Base-by-base conservation (phyloP, 2,329 filamentous ascomycete species). In the Botrytis aclada region DNA sequence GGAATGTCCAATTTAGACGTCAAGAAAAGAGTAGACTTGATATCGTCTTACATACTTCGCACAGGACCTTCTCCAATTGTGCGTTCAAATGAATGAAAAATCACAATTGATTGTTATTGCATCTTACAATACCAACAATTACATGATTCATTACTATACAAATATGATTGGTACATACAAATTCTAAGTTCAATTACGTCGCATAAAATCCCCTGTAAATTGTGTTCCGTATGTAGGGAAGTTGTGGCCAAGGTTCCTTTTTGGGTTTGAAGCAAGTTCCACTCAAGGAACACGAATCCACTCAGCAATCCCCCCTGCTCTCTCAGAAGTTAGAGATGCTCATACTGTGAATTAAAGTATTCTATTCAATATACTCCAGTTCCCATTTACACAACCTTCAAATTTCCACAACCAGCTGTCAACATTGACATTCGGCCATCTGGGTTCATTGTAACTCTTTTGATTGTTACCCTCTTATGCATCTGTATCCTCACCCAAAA, bases 401-500 rank as follows among this genome's bases (percentile, higher is more conserved):
- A 69, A 61, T 69, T 54, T 72, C 51, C 25, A 51, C 70, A 67
- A 67, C 20, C 47, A 61, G 41, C 39, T 39, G 51, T 67, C 63
- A 66, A 60, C 29, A 29, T 60, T 45, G 39, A 58, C 62, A 72
- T 39, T 67, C 56, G 56, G 32, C 62, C 45, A 69, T 67, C 58
- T 67, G 70, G 70, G 62, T 72, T 67, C 51, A 72, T 56, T 43
- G 41, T 70, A 62, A 63, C 64, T 45, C 43, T 67, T 70, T 77
- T 83, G 82, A 81, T 90, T 90, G 88, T 84, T 90, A 80, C 89
- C 89, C 77, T 86, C 87, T 79, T 87, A 89, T 85, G 82, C 85
- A 76, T 74, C 71, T 70, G 61, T 56, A 62, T 73, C 73, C 85
- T 74, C 66, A 63, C 74, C 75, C 82, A 90, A 89, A 85, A 92